A percentile compares a stretch with the other conserved stretches of the same genome.
Evolutionary conservation across 1,284 basidiomycete species (phyloP).

Genomic region (Malassezia slooffiae): DNA sequence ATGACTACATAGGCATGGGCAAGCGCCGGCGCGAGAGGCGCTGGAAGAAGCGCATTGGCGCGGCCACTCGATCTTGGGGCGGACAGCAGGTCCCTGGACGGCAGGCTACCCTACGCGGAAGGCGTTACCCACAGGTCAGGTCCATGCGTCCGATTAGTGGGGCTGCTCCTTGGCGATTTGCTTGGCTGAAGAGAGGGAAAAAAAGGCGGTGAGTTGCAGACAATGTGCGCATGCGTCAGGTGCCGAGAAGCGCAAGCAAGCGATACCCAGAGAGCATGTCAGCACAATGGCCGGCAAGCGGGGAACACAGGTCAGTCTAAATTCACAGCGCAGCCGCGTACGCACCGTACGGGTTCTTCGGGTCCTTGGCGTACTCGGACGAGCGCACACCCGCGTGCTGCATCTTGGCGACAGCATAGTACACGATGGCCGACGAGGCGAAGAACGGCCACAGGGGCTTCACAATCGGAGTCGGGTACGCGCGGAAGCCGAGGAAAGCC

Average conservation of each 20-base stretch:
- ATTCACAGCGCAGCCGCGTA: neutral
- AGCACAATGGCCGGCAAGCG: neutral
- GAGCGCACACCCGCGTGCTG: constrained; percentile 34
- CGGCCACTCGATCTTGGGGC: no score
- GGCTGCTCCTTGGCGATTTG: constrained; percentile 13
- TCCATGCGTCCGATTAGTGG: no score
- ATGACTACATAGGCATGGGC: no score
- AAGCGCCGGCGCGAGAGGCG: no score
- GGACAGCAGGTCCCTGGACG: no score
- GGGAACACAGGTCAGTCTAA: neutral
- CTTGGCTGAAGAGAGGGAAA: constrained; percentile 8
- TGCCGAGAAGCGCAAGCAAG: no score
- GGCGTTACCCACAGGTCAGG: no score
- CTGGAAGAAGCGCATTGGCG: no score
- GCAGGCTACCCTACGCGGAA: no score
- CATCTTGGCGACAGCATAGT: constrained; percentile 35
- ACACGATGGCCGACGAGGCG: constrained; percentile 34
- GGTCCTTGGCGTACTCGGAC: constrained; percentile 39
- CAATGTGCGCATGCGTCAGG: no score
- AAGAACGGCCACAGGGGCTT: constrained; percentile 45
- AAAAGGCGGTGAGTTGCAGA: neutral
- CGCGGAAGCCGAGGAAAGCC: constrained; percentile 40
- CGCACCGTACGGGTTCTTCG: constrained; percentile 44
- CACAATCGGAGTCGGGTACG: constrained; percentile 42
- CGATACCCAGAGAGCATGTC: no score